Evolutionary conservation across 2,329 filamentous ascomycete species (phyloP), one percentile per base, ranked within the genome.

Genomic region (Fusarium brevicatenulatum): DNA sequence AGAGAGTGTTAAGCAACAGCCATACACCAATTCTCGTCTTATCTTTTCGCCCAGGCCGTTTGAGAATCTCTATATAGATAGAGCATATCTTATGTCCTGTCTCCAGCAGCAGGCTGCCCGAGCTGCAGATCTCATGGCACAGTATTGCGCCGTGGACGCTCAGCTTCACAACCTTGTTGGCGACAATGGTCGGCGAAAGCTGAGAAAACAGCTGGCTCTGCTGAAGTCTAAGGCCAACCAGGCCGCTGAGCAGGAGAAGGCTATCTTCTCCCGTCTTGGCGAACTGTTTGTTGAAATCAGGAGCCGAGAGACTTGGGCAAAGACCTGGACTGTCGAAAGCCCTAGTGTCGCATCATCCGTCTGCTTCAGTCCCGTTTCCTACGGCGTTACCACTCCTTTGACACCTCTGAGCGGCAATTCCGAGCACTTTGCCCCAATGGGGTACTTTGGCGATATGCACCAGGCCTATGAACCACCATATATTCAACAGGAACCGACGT

Each of bases 201-300:
- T 83, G 16, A 81, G 81, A 39, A 88, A 86, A 67, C 80, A 85
- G 43, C 75, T 85, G 9, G 78, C 79, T 5, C 80, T 84, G 61
- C 66, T 89, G 16, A 83, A 78, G 52, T 79, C 79, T 56, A 83
- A 83, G 64, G 82, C 90, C 37, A 75, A 79, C n/a, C 81, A 85
- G 47, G 83, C 82, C 0, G 83, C 83, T 6, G 80, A 83, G 58
- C 85, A 89, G 72, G 85, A 90, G 73, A 83, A 80, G 59, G 72
- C 80, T 21, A 83, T 88, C 11, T 77, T 86, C 43, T 64, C 80
- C 21, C 81, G 87, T 6, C 79, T 90, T n/a, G 80, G 83, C 18
- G 86, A 89, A 64, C 72, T 90, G 19, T 81, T 84, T 39, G 78
- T 85, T 21, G 86, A 90, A 77, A 83, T 87, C 19, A 83, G 85